Evolutionary conservation across 2,329 filamentous ascomycete species (phyloP), one percentile per base, ranked within the genome.

Genomic region (Hymenoscyphus repandus): DNA sequence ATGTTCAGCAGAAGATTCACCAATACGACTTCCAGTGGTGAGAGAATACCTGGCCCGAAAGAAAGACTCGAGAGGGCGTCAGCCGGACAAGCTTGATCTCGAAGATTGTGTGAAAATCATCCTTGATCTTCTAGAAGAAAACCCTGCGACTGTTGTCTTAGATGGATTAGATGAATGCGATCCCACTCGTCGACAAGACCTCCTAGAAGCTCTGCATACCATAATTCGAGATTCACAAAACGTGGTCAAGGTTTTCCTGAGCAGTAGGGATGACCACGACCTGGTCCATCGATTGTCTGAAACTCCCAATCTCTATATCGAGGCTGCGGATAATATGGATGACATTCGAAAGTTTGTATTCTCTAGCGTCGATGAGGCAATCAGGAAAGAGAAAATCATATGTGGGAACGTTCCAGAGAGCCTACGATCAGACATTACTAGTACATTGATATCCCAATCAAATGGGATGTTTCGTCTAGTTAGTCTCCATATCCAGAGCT

Each of bases 391-490:
- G 9, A 40, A 15, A 20, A 36, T 53, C 27, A 41, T 53, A 17
- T 32, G 27, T 15, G 51, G 51, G 3, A 34, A 27, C 4, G 46
- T 45, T n/a, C 13, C 27, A 7, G 7, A 11, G 2, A 31, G 43
- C 7, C 22, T 53, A 20, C 34, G 15, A 38, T 7, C 12, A 10
- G 13, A 15, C 2, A 53, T 53, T 18, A 31, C 15, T 5, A 27
- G 33, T 2, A 46, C 46, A 6, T 20, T 53, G 10, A 17, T 46
- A 5, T 9, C 5, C 4, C 20, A 46, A 22, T 41, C 51, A 15
- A 22, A 46, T 22, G 51, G 51, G 18, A 53, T 53, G 53, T 57
- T 57, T 42, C 52, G 51, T 2, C 43, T 42, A 31, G 52, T 50
- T 38, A 49, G 47, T 45, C n/a, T 51, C 6, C 49, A 51, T n/a